Conservation (phyloP, 192 early-diverging fungal genomes). For the Backusella macrospora region DNA sequence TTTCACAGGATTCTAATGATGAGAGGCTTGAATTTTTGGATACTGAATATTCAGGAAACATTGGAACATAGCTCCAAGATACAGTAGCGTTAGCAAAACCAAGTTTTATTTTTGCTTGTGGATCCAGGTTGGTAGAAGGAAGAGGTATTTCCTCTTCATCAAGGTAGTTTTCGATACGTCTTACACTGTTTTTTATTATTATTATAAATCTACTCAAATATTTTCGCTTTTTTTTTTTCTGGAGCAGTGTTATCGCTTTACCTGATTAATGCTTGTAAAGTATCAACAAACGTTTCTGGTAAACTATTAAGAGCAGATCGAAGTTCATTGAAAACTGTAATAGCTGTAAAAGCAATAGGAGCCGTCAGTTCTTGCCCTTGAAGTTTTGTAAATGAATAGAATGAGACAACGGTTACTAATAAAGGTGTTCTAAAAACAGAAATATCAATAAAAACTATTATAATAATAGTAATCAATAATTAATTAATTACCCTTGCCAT, state of each 20-base stretch:
- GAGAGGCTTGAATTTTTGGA: background rate
- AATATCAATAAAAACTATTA: conserved; percentile 23
- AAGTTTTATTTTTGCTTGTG: conserved; percentile 13
- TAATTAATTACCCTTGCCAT: conserved; percentile 48
- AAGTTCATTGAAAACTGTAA: conserved; percentile 63
- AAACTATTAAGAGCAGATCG: conserved; percentile 49
- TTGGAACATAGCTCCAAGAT: conserved; percentile 41
- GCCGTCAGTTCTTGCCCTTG: conserved; percentile 63
- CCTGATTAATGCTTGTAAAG: conserved; percentile 31
- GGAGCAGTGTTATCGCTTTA: background rate
- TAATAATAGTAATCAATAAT: background rate
- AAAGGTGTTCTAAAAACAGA: conserved; percentile 48
- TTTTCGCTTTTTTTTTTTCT: background rate
- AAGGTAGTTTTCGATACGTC: conserved; percentile 74
- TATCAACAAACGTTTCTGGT: conserved; percentile 32
- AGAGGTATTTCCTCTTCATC: conserved; percentile 71
- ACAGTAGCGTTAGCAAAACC: conserved; percentile 56
- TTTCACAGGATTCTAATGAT: background rate
- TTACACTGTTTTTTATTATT: conserved; percentile 36
- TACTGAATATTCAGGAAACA: background rate
- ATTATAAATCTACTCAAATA: background rate
- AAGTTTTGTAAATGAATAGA: conserved; percentile 59
- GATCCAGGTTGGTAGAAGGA: conserved; percentile 32
- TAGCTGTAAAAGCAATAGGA: conserved; percentile 67
- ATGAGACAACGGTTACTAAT: conserved; percentile 61